These are phyloP conservation scores for Balakata baccata DNA, from an alignment of 345 rosid species.

Conservation along the genomic window DNA sequence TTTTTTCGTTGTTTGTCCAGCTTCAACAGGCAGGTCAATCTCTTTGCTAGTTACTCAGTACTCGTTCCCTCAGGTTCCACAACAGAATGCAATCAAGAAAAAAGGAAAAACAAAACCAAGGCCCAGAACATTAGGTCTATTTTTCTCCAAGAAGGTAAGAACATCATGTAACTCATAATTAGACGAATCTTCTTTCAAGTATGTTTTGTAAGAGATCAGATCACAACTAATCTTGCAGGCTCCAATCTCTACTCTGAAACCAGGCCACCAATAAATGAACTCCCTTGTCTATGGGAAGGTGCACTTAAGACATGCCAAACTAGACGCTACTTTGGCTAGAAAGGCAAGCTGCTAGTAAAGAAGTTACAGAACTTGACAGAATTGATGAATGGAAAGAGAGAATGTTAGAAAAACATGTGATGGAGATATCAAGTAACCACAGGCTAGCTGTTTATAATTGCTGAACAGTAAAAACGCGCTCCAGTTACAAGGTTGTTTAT, in stretches of 20 bases:
- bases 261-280: neutral
- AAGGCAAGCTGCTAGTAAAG: neutral
- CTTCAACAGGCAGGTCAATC: constrained; percentile 1
- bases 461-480: neutral
- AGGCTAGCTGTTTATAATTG: neutral
- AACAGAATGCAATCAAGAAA: neutral
- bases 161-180: neutral
- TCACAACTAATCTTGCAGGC: neutral
- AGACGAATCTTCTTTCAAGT: neutral
- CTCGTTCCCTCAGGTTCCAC: neutral
- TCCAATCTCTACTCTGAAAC: neutral
- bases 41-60: neutral
- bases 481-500: neutral
- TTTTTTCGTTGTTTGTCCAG: neutral
- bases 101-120: neutral
- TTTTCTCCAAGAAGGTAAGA: neutral
- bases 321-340: neutral
- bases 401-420: neutral
- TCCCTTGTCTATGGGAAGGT: neutral
- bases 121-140: neutral
- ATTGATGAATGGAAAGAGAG: neutral
- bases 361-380: neutral
- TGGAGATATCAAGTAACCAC: neutral
- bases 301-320: neutral
- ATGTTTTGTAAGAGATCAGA: neutral